Percentiles rank a stretch among this genome's conserved stretches.
phyloP scores from a whole-genome alignment of 1,284 basidiomycete genomes.

The Anthracocystis setariae region DNA sequence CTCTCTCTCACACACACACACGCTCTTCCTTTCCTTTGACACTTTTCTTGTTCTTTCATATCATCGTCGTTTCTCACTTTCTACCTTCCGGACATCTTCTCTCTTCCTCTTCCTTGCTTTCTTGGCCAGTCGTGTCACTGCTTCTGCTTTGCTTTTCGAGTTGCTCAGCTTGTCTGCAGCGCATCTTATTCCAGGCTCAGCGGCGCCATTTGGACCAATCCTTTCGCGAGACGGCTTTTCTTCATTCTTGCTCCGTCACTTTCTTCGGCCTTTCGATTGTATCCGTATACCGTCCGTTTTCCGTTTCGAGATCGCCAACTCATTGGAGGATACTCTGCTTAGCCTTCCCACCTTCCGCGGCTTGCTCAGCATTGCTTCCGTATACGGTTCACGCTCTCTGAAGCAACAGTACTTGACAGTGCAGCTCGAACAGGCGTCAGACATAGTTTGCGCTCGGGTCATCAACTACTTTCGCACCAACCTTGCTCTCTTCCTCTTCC shows the following conservation, averaged over 20 bases:
- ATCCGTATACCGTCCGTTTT: background rate
- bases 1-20: background rate
- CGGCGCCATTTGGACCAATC: background rate
- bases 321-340: background rate
- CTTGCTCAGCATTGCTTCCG: too few relatives aligned
- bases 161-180: background rate
- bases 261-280: background rate
- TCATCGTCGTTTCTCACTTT: background rate
- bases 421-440: too few relatives aligned
- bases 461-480: background rate
- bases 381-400: too few relatives aligned
- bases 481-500: background rate
- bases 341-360: too few relatives aligned
- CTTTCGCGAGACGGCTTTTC: background rate
- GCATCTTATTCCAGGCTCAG: background rate
- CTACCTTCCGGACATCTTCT: constrained; percentile 1
- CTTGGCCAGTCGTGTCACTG: background rate
- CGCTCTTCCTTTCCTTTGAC: background rate
- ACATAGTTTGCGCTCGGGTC: too few relatives aligned
- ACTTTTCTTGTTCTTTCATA: background rate
- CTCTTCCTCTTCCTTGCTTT: too few relatives aligned
- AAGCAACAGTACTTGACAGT: too few relatives aligned
- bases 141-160: background rate
- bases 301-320: background rate
- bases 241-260: constrained; percentile 2